A percentile compares a stretch with the other conserved stretches of the same genome.
Conservation (phyloP, 805 yeast species). For the Tetrapisispora pingtungensis region DNA sequence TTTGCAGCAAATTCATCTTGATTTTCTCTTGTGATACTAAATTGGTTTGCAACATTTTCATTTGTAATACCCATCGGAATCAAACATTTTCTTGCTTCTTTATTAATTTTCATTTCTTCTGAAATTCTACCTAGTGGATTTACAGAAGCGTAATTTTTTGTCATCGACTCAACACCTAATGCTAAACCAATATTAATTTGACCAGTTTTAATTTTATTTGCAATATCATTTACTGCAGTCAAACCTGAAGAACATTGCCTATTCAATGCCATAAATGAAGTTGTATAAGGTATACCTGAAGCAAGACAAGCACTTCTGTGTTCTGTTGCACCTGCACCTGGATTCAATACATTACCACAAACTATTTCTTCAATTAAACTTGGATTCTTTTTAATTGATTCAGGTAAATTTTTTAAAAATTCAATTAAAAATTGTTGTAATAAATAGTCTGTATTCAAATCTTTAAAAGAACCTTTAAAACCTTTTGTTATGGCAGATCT, state of each 20-base stretch:
- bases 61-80: conserved; percentile 96
- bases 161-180: conserved; percentile 91
- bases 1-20: conserved; percentile 88
- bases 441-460: conserved; percentile 71
- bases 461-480: conserved; percentile 77
- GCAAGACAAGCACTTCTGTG: conserved; percentile 87
- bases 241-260: conserved; percentile 94
- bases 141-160: conserved; percentile 71
- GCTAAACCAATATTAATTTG: conserved; percentile 89
- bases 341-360: conserved; percentile 84
- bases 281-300: conserved; percentile 77
- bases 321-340: conserved; percentile 91
- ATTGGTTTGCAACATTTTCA: conserved; percentile 75
- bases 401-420: conserved; percentile 43
- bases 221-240: conserved; percentile 82
- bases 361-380: conserved; percentile 70
- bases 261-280: conserved; percentile 76
- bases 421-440: conserved; percentile 55
- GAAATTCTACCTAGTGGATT: conserved; percentile 57
- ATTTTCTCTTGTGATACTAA: conserved; percentile 49
- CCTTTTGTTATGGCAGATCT: conserved; percentile 87
- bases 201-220: conserved; percentile 76
- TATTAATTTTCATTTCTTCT: conserved; percentile 34
- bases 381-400: conserved; percentile 36
- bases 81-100: conserved; percentile 60